A percentile compares a stretch with the other conserved stretches of the same genome.
These are phyloP conservation scores for Phoenix dactylifera DNA, from an alignment of 176 grass and related monocot genomes.

Conservation along the genomic window DNA sequence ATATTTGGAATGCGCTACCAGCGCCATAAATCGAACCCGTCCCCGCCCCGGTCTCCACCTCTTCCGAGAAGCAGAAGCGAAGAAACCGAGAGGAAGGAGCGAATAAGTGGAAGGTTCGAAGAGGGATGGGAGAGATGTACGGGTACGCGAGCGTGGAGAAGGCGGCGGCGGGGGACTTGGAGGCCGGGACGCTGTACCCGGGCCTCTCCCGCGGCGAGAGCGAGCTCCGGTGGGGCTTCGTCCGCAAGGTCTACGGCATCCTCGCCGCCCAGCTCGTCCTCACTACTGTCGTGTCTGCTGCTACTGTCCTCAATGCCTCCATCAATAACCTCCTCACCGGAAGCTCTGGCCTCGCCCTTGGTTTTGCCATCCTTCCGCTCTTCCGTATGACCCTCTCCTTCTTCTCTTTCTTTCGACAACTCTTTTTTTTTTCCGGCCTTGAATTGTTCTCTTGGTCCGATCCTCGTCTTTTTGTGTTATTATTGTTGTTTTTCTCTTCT, in stretches of 20 bases:
- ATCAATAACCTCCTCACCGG: constrained; percentile 62
- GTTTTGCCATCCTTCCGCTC: constrained; percentile 63
- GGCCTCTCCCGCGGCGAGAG: constrained; percentile 80
- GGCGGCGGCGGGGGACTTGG: constrained; percentile 39
- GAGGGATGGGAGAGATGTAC: background rate
- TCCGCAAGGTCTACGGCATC: constrained; percentile 99
- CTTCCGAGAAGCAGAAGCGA: no score
- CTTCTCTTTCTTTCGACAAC: background rate
- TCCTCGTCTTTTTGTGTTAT: no score
- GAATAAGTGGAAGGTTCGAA: background rate
- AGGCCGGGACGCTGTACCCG: constrained; percentile 76
- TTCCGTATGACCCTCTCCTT: constrained; percentile 36
- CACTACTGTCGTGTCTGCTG: constrained; percentile 70
- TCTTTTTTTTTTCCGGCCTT: no score
- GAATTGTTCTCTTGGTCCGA: no score
- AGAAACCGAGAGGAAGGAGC: constrained; percentile 36
- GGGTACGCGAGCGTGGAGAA: constrained; percentile 9
- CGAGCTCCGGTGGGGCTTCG: constrained; percentile 93
- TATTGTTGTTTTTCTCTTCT: no score
- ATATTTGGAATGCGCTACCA: no score
- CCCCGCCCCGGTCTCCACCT: no score
- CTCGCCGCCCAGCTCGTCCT: constrained; percentile 88
- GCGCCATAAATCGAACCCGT: no score
- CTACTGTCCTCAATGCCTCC: constrained; percentile 65
- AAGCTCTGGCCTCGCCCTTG: constrained; percentile 48